These are phyloP conservation scores for Spirogloea muscicola DNA, from an alignment of 139 green algal species.

Conservation along the genomic window DNA sequence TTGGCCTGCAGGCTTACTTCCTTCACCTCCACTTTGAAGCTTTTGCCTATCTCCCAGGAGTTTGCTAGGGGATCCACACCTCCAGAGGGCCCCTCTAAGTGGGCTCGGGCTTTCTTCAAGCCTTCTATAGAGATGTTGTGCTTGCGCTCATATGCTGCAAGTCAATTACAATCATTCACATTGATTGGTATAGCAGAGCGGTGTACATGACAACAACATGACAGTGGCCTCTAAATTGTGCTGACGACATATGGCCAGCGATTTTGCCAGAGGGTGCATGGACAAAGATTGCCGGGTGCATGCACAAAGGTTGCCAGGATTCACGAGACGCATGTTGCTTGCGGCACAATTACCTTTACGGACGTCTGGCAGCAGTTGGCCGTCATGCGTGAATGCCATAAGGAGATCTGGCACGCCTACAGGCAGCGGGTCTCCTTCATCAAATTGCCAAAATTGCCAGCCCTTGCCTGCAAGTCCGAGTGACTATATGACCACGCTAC, in stretches of 20 bases:
- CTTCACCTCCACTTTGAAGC: too few species aligned
- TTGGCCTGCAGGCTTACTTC: too few species aligned
- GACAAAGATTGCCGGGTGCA: neutral
- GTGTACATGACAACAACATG: neutral
- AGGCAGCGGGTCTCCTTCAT: conserved; percentile 63
- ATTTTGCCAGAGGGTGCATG: neutral
- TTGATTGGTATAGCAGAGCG: neutral
- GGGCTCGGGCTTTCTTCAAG: neutral
- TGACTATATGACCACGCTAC: too few species aligned
- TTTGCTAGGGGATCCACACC: conserved; percentile 1
- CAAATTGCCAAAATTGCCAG: conserved; percentile 72
- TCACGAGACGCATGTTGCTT: neutral
- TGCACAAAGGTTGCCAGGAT: neutral
- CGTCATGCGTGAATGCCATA: conserved; percentile 28
- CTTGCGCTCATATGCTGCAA: neutral
- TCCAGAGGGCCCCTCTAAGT: neutral
- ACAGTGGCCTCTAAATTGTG: too few species aligned
- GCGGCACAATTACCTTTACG: neutral
- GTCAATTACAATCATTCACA: too few species aligned
- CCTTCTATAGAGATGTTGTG: neutral
- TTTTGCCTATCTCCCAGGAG: neutral
- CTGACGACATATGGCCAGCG: too few species aligned
- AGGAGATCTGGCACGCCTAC: conserved; percentile 51
- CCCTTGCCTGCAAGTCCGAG: too few species aligned
- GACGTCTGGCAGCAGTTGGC: conserved; percentile 15